Conservation (phyloP, 805 yeast genomes). For the Brettanomyces custersianus region DNA sequence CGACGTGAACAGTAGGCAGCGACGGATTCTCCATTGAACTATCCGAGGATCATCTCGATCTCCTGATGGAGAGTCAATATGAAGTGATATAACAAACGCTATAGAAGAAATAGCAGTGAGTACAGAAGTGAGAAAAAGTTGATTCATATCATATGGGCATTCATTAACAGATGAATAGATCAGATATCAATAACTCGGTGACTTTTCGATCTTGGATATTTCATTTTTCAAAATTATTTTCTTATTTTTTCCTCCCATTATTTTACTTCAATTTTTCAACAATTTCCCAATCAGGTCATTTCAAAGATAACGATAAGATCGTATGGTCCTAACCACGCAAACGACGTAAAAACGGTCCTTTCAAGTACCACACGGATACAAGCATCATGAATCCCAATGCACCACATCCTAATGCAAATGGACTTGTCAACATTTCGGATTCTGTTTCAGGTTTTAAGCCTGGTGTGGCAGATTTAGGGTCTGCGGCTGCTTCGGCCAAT, state of each 20-base stretch:
- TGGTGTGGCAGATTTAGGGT: conserved; percentile 72
- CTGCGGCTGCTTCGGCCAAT: conserved; percentile 78
- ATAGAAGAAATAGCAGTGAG: conserved; percentile 17
- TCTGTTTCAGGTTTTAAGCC: conserved; percentile 62
- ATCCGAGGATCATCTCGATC: conserved; percentile 36
- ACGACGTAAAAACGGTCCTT: conserved; percentile 19
- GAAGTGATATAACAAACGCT: conserved; percentile 38
- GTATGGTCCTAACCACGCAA: too few species aligned
- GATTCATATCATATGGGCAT: too few species aligned
- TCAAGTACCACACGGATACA: conserved; percentile 57
- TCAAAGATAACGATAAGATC: too few species aligned
- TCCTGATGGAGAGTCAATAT: conserved; percentile 15
- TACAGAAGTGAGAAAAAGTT: too few species aligned
- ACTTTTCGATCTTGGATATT: too few species aligned
- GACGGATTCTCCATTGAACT: conserved; percentile 30
- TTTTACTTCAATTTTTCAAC: too few species aligned
- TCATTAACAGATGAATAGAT: too few species aligned
- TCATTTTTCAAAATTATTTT: too few species aligned
- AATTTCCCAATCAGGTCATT: too few species aligned
- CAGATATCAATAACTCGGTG: too few species aligned
- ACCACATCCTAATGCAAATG: conserved; percentile 54
- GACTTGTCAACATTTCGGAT: conserved; percentile 37
- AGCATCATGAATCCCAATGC: conserved; percentile 60
- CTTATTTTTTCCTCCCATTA: too few species aligned
- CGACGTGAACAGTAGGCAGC: conserved; percentile 27